These are phyloP conservation scores for Peronosclerospora sorghi DNA, from an alignment of 352 stramenopile species.

Conservation along the genomic window DNA sequence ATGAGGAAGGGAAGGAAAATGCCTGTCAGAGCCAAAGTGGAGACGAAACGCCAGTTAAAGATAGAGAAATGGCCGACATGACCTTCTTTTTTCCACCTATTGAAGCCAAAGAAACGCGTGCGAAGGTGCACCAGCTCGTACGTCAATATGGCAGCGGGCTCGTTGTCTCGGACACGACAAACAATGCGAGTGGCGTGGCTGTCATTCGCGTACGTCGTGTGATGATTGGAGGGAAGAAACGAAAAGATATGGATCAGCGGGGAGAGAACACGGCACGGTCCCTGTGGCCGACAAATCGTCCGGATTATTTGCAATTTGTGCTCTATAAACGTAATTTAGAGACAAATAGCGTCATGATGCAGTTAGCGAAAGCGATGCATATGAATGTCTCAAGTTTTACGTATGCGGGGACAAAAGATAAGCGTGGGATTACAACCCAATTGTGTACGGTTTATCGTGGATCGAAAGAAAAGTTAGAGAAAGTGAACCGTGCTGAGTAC, in stretches of 20 bases:
- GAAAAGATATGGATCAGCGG: conserved; percentile 67
- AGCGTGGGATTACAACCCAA: conserved; percentile 92
- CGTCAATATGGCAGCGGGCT: conserved; percentile 51
- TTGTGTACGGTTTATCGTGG: conserved; percentile 86
- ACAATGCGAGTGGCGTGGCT: conserved; percentile 46
- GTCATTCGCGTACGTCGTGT: conserved; percentile 75
- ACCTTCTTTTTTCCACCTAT: conserved; percentile 69
- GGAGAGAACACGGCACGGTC: conserved; percentile 12
- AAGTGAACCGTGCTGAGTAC: conserved; percentile 54
- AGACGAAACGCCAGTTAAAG: conserved; percentile 1
- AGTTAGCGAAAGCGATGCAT: conserved; percentile 65
- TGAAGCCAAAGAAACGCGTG: conserved; percentile 75
- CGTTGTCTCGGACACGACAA: conserved; percentile 79
- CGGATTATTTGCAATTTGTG: conserved; percentile 90
- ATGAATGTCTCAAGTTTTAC: conserved; percentile 66
- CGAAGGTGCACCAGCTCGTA: conserved; percentile 76
- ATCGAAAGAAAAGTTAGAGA: conserved; percentile 65
- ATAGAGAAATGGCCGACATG: conserved; percentile 6
- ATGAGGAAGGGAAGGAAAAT: conserved; percentile 15
- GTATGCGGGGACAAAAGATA: conserved; percentile 96
- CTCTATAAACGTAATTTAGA: conserved; percentile 97
- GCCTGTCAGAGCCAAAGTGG: conserved; percentile 10
- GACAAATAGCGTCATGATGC: conserved; percentile 79
- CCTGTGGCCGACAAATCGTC: conserved; percentile 52
- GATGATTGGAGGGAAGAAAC: conserved; percentile 76